A percentile compares a stretch with the other conserved stretches of the same genome.
Conservation (phyloP, 2,329 filamentous ascomycete species). For the Aspergillus costaricaensis region DNA sequence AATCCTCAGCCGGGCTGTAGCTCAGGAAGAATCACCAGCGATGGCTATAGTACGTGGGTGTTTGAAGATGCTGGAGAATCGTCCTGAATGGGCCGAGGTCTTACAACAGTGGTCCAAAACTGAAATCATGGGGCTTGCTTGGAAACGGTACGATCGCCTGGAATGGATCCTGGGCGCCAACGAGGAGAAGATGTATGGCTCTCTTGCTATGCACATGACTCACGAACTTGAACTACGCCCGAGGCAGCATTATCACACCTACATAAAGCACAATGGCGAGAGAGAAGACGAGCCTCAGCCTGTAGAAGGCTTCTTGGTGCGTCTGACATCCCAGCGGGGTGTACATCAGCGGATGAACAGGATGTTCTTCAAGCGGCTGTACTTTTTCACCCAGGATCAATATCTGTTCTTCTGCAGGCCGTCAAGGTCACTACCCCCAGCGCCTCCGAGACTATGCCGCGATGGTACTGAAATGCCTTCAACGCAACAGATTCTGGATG, state of each 20-base stretch:
- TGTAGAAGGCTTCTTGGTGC: constrained; percentile 66
- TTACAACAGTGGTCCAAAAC: constrained; percentile 60
- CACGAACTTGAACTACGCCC: constrained; percentile 68
- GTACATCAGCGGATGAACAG: constrained; percentile 59
- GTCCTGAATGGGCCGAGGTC: constrained; percentile 61
- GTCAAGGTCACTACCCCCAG: constrained; percentile 60
- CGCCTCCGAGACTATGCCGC: constrained; percentile 56
- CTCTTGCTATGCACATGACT: constrained; percentile 66
- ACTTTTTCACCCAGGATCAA: constrained; percentile 66
- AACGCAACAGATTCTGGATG: constrained; percentile 55
- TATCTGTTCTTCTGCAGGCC: constrained; percentile 64
- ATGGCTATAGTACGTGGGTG: constrained; percentile 58
- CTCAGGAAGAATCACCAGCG: constrained; percentile 58
- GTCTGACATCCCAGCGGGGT: constrained; percentile 65
- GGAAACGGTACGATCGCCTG: constrained; percentile 68
- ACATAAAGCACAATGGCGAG: constrained; percentile 40
- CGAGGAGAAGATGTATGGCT: constrained; percentile 69
- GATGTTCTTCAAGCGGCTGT: constrained; percentile 66
- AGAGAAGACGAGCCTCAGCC: constrained; percentile 60
- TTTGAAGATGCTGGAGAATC: constrained; percentile 59
- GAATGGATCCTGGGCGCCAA: constrained; percentile 69
- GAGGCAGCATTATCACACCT: constrained; percentile 65
- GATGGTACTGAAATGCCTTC: constrained; percentile 53
- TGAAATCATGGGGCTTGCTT: constrained; percentile 65
- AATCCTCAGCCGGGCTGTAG: constrained; percentile 32